Percentiles rank a stretch among this genome's conserved stretches.
phyloP scores from a whole-genome alignment of 2,329 filamentous ascomycete genomes.

The Aspergillus pseudoterreus region DNA sequence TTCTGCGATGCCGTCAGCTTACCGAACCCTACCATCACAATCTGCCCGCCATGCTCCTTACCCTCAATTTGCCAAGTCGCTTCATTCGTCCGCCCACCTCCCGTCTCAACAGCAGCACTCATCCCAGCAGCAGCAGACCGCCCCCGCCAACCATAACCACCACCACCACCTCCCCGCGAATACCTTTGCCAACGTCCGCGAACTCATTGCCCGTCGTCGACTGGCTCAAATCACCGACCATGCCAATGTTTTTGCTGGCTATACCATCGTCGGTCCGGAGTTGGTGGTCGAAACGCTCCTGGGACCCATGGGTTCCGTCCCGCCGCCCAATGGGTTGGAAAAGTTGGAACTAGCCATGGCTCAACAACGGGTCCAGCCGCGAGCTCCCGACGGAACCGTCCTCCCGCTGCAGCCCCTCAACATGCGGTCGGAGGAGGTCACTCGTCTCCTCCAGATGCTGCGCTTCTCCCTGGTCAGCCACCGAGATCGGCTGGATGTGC shows the following conservation, averaged over 20 bases:
- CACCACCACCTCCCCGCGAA: constrained; percentile 30
- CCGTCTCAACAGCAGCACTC: constrained; percentile 14
- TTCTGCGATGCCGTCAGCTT: constrained; percentile 43
- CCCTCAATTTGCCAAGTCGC: constrained; percentile 34
- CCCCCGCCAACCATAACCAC: constrained; percentile 9
- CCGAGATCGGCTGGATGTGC: constrained; percentile 35
- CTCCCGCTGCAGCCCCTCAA: constrained; percentile 39
- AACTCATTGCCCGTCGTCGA: constrained; percentile 40
- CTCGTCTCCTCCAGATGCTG: constrained; percentile 40
- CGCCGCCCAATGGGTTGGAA: constrained; percentile 39
- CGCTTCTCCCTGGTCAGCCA: constrained; percentile 42
- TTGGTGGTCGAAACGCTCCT: constrained; percentile 42
- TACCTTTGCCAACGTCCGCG: constrained; percentile 40
- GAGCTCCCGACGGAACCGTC: constrained; percentile 36
- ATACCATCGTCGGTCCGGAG: constrained; percentile 42
- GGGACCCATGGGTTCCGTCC: constrained; percentile 39
- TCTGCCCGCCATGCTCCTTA: constrained; percentile 37
- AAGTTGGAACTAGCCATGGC: constrained; percentile 43
- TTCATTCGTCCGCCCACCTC: constrained; percentile 21
- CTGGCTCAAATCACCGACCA: constrained; percentile 44
- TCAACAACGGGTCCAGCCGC: constrained; percentile 40
- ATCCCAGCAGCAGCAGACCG: constrained; percentile 13
- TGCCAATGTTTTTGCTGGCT: constrained; percentile 43
- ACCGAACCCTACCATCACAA: constrained; percentile 36
- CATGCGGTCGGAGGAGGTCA: constrained; percentile 43